Evolutionary conservation across 2,329 filamentous ascomycete species (phyloP).

Genomic region (Erysiphe pulchra): DNA sequence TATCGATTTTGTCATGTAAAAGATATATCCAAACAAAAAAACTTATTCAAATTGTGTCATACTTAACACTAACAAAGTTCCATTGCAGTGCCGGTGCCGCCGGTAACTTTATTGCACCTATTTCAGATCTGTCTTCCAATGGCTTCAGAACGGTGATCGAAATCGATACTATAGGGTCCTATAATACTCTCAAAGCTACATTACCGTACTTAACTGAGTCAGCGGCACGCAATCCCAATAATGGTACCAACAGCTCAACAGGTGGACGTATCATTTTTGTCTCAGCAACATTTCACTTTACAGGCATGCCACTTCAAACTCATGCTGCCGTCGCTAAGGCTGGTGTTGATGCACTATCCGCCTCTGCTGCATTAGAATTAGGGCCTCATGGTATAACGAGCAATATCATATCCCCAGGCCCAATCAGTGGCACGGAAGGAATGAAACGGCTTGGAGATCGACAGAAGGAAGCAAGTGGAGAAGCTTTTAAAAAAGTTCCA

Average conservation of each 20-base stretch:
- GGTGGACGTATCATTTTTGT: slow-evolving; percentile 76
- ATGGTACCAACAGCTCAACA: slow-evolving; percentile 29
- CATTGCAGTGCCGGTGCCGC: slow-evolving; percentile 57
- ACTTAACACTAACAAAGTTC: too few species aligned
- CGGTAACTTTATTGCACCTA: slow-evolving; percentile 79
- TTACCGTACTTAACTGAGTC: slow-evolving; percentile 58
- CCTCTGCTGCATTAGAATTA: slow-evolving; percentile 64
- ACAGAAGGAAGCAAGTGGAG: slow-evolving; percentile 5
- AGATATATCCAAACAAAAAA: too few species aligned
- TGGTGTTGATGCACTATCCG: slow-evolving; percentile 62
- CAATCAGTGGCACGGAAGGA: slow-evolving; percentile 54
- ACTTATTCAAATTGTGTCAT: too few species aligned
- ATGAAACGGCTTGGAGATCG: slow-evolving; percentile 30
- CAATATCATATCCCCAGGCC: slow-evolving; percentile 74
- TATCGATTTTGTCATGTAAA: slow-evolving; percentile 81
- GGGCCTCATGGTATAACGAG: slow-evolving; percentile 67
- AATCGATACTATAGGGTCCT: slow-evolving; percentile 83
- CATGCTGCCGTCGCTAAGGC: slow-evolving; percentile 88
- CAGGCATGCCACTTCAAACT: slow-evolving; percentile 59
- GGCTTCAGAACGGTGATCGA: slow-evolving; percentile 92
- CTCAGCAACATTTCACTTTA: slow-evolving; percentile 78
- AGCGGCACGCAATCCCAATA: slow-evolving; percentile 29
- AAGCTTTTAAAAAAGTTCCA: slow-evolving; percentile 28
- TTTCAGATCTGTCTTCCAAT: slow-evolving; percentile 59
- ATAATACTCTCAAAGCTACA: slow-evolving; percentile 83